phyloP scores from a whole-genome alignment of 495 filamentous ascomycete genomes.

The Xylaria telfairii region DNA sequence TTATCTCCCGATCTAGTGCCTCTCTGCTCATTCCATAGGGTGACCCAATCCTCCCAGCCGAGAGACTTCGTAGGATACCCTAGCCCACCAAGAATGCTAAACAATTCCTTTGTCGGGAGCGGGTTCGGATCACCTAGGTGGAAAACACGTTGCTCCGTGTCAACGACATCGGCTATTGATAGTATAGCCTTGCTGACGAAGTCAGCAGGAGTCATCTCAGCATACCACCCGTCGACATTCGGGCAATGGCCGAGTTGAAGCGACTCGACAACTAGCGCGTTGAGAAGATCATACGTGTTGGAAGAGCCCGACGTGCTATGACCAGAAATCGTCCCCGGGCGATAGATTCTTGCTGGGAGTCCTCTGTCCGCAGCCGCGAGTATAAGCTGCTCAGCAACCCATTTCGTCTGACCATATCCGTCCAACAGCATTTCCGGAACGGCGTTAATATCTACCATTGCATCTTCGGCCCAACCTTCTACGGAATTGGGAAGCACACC shows the following conservation, averaged over 20 bases:
- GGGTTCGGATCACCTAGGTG: conserved; percentile 72
- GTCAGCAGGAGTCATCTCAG: conserved; percentile 76
- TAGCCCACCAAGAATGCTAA: conserved; percentile 61
- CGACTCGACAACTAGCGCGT: conserved; percentile 70
- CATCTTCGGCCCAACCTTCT: conserved; percentile 65
- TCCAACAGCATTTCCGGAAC: conserved; percentile 66
- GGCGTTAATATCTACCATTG: conserved; percentile 62
- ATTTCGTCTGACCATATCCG: conserved; percentile 71
- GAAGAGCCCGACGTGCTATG: conserved; percentile 68
- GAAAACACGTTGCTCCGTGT: conserved; percentile 62
- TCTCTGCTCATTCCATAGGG: conserved; percentile 65
- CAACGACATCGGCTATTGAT: conserved; percentile 60
- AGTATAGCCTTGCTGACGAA: conserved; percentile 71
- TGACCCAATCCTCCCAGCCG: conserved; percentile 68
- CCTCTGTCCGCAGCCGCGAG: conserved; percentile 66
- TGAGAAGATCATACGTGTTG: conserved; percentile 71
- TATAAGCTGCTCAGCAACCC: conserved; percentile 70
- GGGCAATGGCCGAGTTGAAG: conserved; percentile 66
- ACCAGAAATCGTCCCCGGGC: conserved; percentile 69
- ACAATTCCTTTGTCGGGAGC: conserved; percentile 60
- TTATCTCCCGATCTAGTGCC: conserved; percentile 63
- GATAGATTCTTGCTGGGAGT: conserved; percentile 65
- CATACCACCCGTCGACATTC: conserved; percentile 69
- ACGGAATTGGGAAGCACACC: conserved; percentile 66
- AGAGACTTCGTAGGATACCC: conserved; percentile 66